Percentiles rank a stretch among this genome's conserved stretches.
phyloP scores from a whole-genome alignment of 2,329 filamentous ascomycete species.

The Paraconiothyrium brasiliense region DNA sequence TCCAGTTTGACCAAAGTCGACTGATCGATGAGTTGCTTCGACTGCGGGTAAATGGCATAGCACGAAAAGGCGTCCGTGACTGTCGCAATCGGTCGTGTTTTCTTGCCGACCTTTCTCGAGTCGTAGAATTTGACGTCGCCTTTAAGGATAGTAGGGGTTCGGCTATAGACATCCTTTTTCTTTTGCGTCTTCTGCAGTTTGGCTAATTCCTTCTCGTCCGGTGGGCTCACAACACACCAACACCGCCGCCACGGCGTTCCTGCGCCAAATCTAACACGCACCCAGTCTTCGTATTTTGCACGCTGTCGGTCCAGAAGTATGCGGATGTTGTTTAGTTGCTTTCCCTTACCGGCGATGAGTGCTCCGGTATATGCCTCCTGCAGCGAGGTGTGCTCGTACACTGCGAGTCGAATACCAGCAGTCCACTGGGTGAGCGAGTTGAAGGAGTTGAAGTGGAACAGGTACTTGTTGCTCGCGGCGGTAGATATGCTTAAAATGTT shows the following conservation, averaged over 20 bases:
- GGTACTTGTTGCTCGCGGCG: constrained; percentile 91
- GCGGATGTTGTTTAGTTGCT: constrained; percentile 86
- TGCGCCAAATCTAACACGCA: constrained; percentile 91
- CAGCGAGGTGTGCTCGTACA: constrained; percentile 91
- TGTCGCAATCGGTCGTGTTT: constrained; percentile 86
- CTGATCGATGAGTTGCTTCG: constrained; percentile 91
- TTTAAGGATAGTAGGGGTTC: constrained; percentile 74
- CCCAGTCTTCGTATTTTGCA: constrained; percentile 88
- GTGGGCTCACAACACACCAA: constrained; percentile 94
- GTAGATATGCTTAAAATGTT: constrained; percentile 97
- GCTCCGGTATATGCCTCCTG: constrained; percentile 98
- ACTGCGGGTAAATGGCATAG: constrained; percentile 95
- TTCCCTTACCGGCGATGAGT: constrained; percentile 93
- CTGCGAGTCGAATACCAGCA: constrained; percentile 87
- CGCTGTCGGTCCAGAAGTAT: constrained; percentile 84
- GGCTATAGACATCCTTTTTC: constrained; percentile 86
- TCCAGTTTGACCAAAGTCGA: constrained; percentile 95
- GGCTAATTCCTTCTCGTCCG: constrained; percentile 89
- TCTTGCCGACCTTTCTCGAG: constrained; percentile 88
- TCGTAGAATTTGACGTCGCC: constrained; percentile 97
- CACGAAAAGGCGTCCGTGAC: constrained; percentile 91
- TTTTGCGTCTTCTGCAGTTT: constrained; percentile 83
- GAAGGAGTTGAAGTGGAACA: constrained; percentile 95
- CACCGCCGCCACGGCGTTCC: constrained; percentile 96
- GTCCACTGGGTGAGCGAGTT: constrained; percentile 97